Conservation (phyloP, 1,139 yeast genomes). For the Pneumocystis jirovecii region DNA sequence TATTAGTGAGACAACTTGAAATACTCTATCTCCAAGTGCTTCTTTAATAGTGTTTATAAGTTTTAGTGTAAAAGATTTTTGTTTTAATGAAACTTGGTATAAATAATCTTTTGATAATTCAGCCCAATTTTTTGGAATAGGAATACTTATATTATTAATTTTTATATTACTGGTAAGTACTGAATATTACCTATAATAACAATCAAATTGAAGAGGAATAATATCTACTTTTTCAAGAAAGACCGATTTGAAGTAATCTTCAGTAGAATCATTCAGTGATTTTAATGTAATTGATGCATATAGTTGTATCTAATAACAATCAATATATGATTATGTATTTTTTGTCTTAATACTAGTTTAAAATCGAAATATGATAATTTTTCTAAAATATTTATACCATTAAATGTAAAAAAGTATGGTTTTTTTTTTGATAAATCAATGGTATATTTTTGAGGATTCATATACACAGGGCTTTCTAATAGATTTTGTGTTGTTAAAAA, state of each 20-base stretch:
- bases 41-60: not conserved
- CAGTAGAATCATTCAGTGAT: slow-evolving; percentile 60
- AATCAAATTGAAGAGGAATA: slow-evolving; percentile 25
- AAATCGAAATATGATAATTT: not conserved
- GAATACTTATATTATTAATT: not conserved
- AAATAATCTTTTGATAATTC: not conserved
- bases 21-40: not conserved
- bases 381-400: slow-evolving; percentile 3
- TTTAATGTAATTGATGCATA: slow-evolving; percentile 56
- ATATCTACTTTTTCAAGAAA: slow-evolving; percentile 48
- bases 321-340: slow-evolving; percentile 44
- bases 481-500: slow-evolving; percentile 70
- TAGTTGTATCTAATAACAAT: slow-evolving; percentile 52
- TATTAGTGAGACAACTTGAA: slow-evolving; percentile 35
- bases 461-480: slow-evolving; percentile 23
- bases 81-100: not conserved
- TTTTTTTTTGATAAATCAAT: slow-evolving; percentile 65
- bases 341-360: not conserved
- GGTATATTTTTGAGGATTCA: slow-evolving; percentile 13
- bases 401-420: slow-evolving; percentile 53
- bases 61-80: not conserved
- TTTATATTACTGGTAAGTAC: not conserved
- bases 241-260: slow-evolving; percentile 75
- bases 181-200: not conserved
- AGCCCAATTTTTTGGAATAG: not conserved